A percentile compares a stretch with the other conserved stretches of the same genome.
Evolutionary conservation across 2,329 filamentous ascomycete genomes (phyloP).

Genomic region (Claviceps sp.): DNA sequence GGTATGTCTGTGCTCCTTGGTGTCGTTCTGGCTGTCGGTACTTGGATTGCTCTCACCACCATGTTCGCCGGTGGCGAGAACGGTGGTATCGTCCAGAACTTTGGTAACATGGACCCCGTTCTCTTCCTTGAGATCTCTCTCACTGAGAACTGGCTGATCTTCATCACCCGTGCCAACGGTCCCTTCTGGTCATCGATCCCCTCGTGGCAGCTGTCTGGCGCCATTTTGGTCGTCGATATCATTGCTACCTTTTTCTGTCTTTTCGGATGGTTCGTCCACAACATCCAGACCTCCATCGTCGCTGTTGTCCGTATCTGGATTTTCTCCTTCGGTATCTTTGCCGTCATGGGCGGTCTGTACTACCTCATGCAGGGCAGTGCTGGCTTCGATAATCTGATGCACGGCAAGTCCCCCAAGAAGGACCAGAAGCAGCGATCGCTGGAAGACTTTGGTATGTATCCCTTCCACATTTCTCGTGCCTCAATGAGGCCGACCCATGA

Average conservation of each 20-base stretch:
- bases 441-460: conserved; percentile 72
- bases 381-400: conserved; percentile 85
- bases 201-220: conserved; percentile 69
- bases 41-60: conserved; percentile 81
- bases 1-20: conserved; percentile 81
- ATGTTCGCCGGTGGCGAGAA: conserved; percentile 57
- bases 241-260: conserved; percentile 75
- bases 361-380: conserved; percentile 71
- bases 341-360: conserved; percentile 58
- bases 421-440: conserved; percentile 71
- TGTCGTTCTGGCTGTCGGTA: conserved; percentile 66
- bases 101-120: conserved; percentile 67
- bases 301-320: conserved; percentile 82
- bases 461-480: neutral
- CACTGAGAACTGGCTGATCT: conserved; percentile 92
- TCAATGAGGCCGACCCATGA: too few relatives aligned
- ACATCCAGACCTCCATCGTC: conserved; percentile 58
- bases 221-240: conserved; percentile 70
- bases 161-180: conserved; percentile 87
- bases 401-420: conserved; percentile 73
- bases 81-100: conserved; percentile 83
- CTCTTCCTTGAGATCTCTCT: conserved; percentile 84
- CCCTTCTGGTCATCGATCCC: conserved; percentile 85
- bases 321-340: conserved; percentile 83
- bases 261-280: conserved; percentile 65